phyloP scores from a whole-genome alignment of 495 filamentous ascomycete species.

The Mycothermus thermophilus region DNA sequence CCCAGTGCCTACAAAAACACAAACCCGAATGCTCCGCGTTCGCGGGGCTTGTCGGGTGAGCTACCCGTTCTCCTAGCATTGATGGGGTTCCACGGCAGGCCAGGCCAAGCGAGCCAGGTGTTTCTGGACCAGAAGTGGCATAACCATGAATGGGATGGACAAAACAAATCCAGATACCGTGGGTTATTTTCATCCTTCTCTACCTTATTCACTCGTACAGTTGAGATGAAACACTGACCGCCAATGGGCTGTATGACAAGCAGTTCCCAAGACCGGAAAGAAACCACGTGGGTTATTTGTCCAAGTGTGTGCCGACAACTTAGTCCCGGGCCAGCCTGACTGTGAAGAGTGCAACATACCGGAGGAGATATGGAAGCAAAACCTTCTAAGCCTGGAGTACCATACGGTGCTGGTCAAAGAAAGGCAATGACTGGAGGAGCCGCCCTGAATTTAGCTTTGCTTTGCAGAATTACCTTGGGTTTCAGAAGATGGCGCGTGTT shows the following conservation, averaged over 20 bases:
- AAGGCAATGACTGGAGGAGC: background rate
- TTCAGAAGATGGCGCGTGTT: no score
- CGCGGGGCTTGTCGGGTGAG: constrained; percentile 17
- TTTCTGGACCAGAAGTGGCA: constrained; percentile 13
- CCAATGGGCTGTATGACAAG: constrained; percentile 1
- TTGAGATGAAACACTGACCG: background rate
- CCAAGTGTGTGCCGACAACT: constrained; percentile 12
- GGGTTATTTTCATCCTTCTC: constrained; percentile 1
- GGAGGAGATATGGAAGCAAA: background rate
- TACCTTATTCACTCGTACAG: background rate
- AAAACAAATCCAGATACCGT: constrained; percentile 10
- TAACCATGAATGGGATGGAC: constrained; percentile 6
- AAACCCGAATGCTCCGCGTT: background rate
- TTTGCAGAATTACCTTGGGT: background rate
- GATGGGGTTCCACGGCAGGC: constrained; percentile 16
- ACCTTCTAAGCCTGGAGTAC: constrained; percentile 2
- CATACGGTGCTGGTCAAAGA: constrained; percentile 4
- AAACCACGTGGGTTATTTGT: constrained; percentile 16
- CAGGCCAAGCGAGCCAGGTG: constrained; percentile 5
- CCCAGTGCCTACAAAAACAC: constrained; percentile 15
- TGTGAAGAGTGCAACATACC: background rate
- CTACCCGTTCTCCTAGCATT: constrained; percentile 17
- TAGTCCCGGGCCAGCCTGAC: constrained; percentile 1
- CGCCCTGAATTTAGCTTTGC: background rate
- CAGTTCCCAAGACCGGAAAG: constrained; percentile 2